phyloP scores from a whole-genome alignment of 140 eudicot species.

The Stevia rebaudiana region DNA sequence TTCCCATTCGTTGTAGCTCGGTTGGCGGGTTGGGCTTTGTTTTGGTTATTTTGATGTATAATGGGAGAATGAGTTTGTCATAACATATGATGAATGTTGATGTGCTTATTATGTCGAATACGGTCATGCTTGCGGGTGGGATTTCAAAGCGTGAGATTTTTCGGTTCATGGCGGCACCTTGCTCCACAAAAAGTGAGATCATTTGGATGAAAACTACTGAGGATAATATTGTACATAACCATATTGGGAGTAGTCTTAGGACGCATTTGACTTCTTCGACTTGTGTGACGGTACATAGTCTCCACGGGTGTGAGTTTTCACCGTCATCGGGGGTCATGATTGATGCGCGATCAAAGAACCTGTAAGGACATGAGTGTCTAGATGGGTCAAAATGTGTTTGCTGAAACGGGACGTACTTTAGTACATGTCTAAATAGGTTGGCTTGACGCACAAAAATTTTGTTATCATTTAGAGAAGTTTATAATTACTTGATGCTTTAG shows the following conservation, averaged over 20 bases:
- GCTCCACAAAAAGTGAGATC: constrained; percentile 77
- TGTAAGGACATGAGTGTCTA: constrained; percentile 12
- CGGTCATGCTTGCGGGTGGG: constrained; percentile 89
- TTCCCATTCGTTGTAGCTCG: constrained; percentile 69
- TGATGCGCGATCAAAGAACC: constrained; percentile 69
- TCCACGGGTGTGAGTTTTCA: constrained; percentile 58
- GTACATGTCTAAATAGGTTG: neutral
- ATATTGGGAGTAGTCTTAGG: constrained; percentile 62
- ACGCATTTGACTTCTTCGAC: constrained; percentile 90
- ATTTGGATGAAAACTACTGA: constrained; percentile 67
- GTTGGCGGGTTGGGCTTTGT: constrained; percentile 43
- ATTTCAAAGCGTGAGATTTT: constrained; percentile 47
- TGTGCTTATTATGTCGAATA: constrained; percentile 70
- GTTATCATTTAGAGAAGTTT: neutral
- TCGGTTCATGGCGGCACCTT: constrained; percentile 79
- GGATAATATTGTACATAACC: constrained; percentile 78
- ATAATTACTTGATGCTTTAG: neutral
- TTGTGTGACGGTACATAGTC: constrained; percentile 65
- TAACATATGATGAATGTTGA: constrained; percentile 58
- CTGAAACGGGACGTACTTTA: neutral
- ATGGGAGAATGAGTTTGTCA: constrained; percentile 48
- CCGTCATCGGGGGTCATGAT: constrained; percentile 38
- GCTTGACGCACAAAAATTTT: neutral
- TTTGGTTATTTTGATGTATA: constrained; percentile 45
- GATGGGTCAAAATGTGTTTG: neutral